Evolutionary conservation across 345 rosid species (phyloP).

Genomic region (Zanthoxylum bungeanum): DNA sequence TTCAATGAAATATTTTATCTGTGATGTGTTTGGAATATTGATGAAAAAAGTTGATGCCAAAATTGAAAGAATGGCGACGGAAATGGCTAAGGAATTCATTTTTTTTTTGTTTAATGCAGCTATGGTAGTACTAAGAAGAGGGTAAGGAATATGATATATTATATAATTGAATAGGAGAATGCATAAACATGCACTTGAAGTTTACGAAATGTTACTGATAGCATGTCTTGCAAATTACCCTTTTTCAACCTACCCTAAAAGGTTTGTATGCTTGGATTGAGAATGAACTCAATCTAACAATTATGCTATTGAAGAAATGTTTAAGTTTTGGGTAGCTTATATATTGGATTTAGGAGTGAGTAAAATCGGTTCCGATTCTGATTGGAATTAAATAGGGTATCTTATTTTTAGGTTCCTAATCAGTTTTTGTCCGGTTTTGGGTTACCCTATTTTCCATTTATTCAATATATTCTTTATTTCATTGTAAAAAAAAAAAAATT

Average conservation of each 20-base stretch:
- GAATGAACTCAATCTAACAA: not conserved
- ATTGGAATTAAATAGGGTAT: too few species aligned
- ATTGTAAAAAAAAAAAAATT: too few species aligned
- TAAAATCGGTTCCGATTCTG: too few species aligned
- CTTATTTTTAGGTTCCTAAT: too few species aligned
- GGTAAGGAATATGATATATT: not conserved
- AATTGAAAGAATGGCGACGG: slow-evolving; percentile 40
- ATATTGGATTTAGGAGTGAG: too few species aligned
- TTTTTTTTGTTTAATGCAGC: slow-evolving; percentile 3
- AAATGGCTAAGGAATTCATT: slow-evolving; percentile 33
- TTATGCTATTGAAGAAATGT: not conserved
- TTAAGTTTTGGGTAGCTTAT: not conserved
- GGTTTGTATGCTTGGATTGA: not conserved
- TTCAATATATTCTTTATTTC: too few species aligned
- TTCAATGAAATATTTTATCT: too few species aligned
- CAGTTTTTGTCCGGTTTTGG: too few species aligned
- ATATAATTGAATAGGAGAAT: slow-evolving; percentile 19
- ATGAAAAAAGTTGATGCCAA: slow-evolving; percentile 33
- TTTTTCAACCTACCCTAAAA: slow-evolving; percentile 23
- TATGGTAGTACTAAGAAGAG: not conserved
- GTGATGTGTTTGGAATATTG: slow-evolving; percentile 9
- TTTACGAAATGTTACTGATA: slow-evolving; percentile 47
- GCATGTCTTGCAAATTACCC: slow-evolving; percentile 93
- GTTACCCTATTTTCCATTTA: too few species aligned
- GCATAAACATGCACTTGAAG: slow-evolving; percentile 58